phyloP scores from a whole-genome alignment of 1,284 basidiomycete genomes.

The Irpex sp. region DNA sequence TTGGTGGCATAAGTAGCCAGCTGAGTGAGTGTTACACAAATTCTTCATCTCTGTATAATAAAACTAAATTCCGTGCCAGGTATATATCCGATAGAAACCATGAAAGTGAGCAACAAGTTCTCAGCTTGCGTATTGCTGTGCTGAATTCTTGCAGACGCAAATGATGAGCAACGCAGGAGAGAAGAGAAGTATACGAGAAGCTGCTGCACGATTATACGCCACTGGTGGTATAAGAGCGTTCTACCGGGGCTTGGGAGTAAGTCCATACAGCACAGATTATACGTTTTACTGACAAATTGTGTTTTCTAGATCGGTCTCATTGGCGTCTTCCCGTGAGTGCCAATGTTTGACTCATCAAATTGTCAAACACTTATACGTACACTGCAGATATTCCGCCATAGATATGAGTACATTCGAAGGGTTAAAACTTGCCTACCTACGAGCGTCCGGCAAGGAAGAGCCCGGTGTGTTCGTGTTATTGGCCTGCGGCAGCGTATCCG shows the following conservation, averaged over 20 bases:
- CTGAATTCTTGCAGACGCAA: constrained; percentile 70
- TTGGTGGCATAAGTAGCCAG: constrained; percentile 96
- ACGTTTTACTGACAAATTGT: constrained; percentile 5
- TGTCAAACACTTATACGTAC: constrained; percentile 12
- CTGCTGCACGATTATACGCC: constrained; percentile 78
- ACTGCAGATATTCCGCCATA: constrained; percentile 83
- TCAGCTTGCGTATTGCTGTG: constrained; percentile 9
- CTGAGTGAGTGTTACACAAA: constrained; percentile 64
- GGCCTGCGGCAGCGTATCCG: constrained; percentile 90
- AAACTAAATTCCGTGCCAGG: too few species aligned
- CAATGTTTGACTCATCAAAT: constrained; percentile 11
- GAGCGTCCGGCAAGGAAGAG: constrained; percentile 85
- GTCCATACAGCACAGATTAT: constrained; percentile 36
- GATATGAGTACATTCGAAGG: constrained; percentile 97
- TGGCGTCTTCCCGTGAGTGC: constrained; percentile 88
- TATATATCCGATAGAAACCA: constrained; percentile 91
- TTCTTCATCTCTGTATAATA: constrained; percentile 16
- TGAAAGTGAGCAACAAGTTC: constrained; percentile 64
- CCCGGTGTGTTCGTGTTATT: constrained; percentile 87
- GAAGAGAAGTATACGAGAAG: constrained; percentile 66
- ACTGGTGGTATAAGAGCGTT: constrained; percentile 88
- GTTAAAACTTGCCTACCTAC: constrained; percentile 86
- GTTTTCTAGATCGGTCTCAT: constrained; percentile 86
- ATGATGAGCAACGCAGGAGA: constrained; percentile 90
- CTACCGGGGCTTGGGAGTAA: constrained; percentile 91